Conservation (phyloP, 345 rosid genomes). For the Eucalyptus curtisii region DNA sequence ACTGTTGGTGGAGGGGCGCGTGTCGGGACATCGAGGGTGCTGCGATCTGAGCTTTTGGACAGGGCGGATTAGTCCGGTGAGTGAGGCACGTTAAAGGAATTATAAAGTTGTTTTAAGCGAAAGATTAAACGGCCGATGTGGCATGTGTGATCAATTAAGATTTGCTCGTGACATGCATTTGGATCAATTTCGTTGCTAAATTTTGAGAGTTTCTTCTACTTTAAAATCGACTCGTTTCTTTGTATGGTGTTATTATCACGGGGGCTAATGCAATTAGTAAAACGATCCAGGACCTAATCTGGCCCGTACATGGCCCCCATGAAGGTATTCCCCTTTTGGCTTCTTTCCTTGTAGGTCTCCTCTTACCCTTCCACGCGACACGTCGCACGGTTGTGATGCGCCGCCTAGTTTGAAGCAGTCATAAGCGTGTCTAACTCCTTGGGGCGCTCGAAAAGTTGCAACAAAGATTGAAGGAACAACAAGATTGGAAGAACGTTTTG, state of each 20-base stretch:
- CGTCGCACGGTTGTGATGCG: slow-evolving; percentile 15
- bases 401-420: not conserved
- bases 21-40: no score
- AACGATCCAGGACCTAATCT: not conserved
- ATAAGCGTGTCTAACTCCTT: no score
- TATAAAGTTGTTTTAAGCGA: not conserved
- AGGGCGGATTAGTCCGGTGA: slow-evolving; percentile 5
- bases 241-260: no score
- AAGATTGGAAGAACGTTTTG: no score
- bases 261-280: no score
- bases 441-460: no score
- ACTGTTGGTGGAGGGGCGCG: not conserved
- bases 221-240: no score
- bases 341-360: not conserved
- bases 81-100: not conserved
- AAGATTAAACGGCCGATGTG: not conserved
- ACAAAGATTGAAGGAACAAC: no score
- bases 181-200: no score
- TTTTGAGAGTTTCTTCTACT: no score
- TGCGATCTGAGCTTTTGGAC: not conserved
- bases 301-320: slow-evolving; percentile 18
- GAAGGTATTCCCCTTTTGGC: not conserved
- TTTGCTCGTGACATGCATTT: no score
- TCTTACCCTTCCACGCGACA: slow-evolving; percentile 12
- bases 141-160: no score